A percentile compares a stretch with the other conserved stretches of the same genome.
phyloP scores from a whole-genome alignment of 345 rosid species.

The Toxicodendron radicans region DNA sequence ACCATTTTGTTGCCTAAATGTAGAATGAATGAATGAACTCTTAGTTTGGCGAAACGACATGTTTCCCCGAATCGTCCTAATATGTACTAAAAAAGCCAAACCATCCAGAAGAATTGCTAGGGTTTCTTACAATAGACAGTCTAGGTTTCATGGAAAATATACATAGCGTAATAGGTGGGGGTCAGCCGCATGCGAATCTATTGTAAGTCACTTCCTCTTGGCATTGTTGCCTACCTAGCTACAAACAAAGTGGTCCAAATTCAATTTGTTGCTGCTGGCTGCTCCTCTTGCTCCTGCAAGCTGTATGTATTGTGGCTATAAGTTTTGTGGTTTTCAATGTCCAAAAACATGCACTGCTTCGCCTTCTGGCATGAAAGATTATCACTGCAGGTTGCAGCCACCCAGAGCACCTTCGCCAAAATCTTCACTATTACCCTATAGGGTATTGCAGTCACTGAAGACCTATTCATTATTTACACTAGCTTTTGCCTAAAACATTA shows the following conservation, averaged over 20 bases:
- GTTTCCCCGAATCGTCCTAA: not conserved
- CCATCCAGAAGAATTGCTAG: conserved; percentile 5
- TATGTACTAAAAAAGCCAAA: conserved; percentile 1
- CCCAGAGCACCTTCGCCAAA: not conserved
- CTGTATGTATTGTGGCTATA: conserved; percentile 12
- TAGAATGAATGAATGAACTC: not conserved
- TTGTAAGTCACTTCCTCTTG: conserved; percentile 9
- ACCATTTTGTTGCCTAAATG: too few species aligned
- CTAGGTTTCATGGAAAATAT: not conserved
- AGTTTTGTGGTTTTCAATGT: conserved; percentile 8
- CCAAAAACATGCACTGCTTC: not conserved
- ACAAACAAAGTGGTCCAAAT: conserved; percentile 15
- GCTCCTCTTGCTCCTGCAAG: not conserved
- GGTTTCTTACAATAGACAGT: conserved; percentile 25
- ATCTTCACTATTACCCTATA: not conserved
- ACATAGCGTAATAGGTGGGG: not conserved
- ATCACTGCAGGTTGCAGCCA: not conserved
- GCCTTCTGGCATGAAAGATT: conserved; percentile 14
- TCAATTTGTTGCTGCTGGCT: not conserved
- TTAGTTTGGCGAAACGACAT: not conserved
- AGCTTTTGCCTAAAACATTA: not conserved
- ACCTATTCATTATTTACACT: not conserved
- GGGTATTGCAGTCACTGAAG: conserved; percentile 7
- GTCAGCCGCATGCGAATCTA: conserved; percentile 21
- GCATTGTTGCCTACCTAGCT: not conserved